phyloP scores from a whole-genome alignment of 192 early-diverging fungal genomes.

The Backusella sp. region DNA sequence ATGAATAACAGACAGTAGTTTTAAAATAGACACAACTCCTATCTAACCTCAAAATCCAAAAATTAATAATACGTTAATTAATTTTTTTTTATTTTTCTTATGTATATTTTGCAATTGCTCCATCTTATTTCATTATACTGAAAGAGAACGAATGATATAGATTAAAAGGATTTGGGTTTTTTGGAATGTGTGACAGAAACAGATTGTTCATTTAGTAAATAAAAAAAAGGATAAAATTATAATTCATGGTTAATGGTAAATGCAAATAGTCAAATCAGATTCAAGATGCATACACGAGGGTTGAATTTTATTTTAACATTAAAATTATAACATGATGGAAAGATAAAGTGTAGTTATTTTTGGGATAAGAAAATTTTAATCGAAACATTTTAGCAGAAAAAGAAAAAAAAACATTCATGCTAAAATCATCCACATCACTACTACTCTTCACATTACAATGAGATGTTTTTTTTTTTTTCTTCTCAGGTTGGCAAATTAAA shows the following conservation, averaged over 20 bases:
- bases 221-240: background rate
- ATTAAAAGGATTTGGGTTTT: background rate
- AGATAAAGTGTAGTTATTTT: background rate
- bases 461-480: background rate
- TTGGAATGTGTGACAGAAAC: background rate
- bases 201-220: background rate
- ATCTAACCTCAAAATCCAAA: background rate
- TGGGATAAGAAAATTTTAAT: background rate
- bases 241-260: background rate
- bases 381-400: background rate
- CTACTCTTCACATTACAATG: background rate
- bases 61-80: background rate
- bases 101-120: background rate
- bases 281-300: background rate
- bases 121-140: background rate
- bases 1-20: background rate
- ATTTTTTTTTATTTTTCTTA: background rate
- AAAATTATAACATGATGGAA: background rate
- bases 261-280: background rate
- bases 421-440: background rate
- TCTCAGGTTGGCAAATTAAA: background rate
- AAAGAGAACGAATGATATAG: background rate
- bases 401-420: background rate
- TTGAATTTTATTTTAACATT: background rate
- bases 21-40: slow-evolving; percentile 2